Base-by-base conservation (phyloP, 2,329 filamentous ascomycete genomes). In the Talaromyces sp. region DNA sequence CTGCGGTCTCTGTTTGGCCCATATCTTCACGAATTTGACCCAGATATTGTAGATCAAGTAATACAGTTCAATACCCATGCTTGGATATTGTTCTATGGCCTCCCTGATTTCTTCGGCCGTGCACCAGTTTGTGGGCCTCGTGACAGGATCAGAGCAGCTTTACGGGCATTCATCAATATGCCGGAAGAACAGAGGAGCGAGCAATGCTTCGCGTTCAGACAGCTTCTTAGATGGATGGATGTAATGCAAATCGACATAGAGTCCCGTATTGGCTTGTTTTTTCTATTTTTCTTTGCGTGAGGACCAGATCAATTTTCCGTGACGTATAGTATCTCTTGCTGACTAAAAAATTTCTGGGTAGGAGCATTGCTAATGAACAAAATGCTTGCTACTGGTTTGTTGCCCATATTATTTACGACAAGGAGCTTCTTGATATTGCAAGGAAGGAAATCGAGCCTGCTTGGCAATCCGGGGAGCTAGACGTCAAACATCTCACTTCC, bases 51-150 rank as follows among this genome's bases (percentile, higher is more conserved):
- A 56, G 32, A 56, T 13, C 54, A 56, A 9, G 32, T 30, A 10
- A 44, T 56, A 33, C 17, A 56, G 22, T 56, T 56, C 33, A 56
- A 56, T 56, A 17, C 32, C 11, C 32, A 56, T 42, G 54, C 54
- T 30, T 56, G 54, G 54, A 56, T 56, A 56, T 44, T 56, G 36
- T 56, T 56, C 10, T 56, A 56, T 56, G 54, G 54, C 11, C 54
- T 56, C 19, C 33, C 54, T 15, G 30, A 33, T 22, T 39, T 36
- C 30, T 54, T 54, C 27, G 51, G 51, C 10, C 30, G 4, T 32
- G 51, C 51, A 27, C 51, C 51, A 54, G 51, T 54, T 7, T 54
- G 51, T 54, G 51, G 27, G 27, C 51, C 51, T 54, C 51, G 51
- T 30, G 51, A 54, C 27, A 54, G 9, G 22, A 17, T 54, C n/a